Percentiles rank a stretch among this genome's conserved stretches.
These are phyloP conservation scores for Solanum pennellii DNA, from an alignment of 257 asterid genomes.

Conservation along the genomic window DNA sequence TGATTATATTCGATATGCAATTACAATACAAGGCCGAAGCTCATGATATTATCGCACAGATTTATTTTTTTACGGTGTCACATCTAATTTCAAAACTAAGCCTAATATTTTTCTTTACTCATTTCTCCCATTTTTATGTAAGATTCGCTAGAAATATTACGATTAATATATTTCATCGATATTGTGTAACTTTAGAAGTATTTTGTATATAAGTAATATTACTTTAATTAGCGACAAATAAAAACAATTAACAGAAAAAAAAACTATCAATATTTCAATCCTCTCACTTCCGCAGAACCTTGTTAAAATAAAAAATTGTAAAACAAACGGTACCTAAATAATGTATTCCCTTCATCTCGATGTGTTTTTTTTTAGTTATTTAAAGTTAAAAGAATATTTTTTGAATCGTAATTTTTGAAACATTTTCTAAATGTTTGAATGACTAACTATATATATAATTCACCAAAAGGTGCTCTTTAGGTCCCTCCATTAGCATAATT, in stretches of 20 bases:
- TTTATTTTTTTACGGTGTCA: not conserved
- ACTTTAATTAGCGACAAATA: not conserved
- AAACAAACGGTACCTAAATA: not conserved
- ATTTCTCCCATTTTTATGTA: not conserved
- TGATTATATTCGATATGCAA: not conserved
- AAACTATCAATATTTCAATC: not conserved
- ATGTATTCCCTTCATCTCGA: too few relatives aligned
- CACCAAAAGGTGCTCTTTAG: not conserved
- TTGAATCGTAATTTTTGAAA: too few relatives aligned
- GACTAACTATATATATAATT: not conserved
- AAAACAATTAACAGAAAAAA: not conserved
- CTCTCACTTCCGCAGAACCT: not conserved
- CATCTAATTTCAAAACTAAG: not conserved
- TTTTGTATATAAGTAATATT: not conserved
- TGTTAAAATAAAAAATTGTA: not conserved
- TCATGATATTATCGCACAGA: too few relatives aligned
- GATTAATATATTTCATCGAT: not conserved
- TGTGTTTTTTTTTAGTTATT: not conserved
- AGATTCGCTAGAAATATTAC: not conserved
- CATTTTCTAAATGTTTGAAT: not conserved
- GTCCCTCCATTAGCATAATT: not conserved
- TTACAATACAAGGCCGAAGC: not conserved
- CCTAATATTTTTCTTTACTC: rapidly evolving
- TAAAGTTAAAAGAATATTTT: not conserved
- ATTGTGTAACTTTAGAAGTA: not conserved